Conservation (phyloP, 225 moss, liverwort and hornwort genomes). For the Climacium dendroides region DNA sequence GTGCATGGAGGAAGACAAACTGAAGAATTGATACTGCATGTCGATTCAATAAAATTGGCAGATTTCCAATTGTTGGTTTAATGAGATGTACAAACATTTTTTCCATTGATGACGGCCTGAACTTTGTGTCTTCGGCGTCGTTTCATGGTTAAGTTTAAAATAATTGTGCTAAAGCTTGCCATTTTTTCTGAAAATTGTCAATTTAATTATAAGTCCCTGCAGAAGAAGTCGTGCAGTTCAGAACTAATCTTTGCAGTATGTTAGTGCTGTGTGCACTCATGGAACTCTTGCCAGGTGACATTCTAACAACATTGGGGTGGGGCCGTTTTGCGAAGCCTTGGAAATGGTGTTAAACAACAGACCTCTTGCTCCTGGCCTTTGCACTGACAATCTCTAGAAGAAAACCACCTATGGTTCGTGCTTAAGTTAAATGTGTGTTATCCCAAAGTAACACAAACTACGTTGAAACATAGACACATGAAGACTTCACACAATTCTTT, state of each 20-base stretch:
- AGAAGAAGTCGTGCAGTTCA: not conserved
- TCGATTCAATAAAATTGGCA: no score
- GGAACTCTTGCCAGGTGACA: not conserved
- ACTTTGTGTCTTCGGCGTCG: not conserved
- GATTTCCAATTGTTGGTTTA: no score
- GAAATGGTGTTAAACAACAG: not conserved
- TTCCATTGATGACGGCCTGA: no score
- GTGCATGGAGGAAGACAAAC: no score
- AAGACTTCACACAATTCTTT: not conserved
- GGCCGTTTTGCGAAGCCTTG: not conserved
- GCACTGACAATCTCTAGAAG: not conserved
- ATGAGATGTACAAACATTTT: no score
- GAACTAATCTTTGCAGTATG: not conserved
- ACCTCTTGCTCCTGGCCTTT: not conserved
- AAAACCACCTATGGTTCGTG: not conserved
- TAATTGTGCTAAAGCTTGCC: not conserved
- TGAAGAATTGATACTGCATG: no score
- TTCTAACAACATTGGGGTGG: not conserved
- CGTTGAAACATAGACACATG: not conserved
- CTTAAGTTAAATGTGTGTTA: not conserved
- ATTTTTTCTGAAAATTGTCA: not conserved
- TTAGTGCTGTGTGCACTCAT: not conserved
- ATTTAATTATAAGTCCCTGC: not conserved
- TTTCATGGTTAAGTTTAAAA: not conserved
- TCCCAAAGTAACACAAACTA: not conserved